phyloP scores from a whole-genome alignment of 2,329 filamentous ascomycete species.

The Xenosphaeropsis pyriputrescens region DNA sequence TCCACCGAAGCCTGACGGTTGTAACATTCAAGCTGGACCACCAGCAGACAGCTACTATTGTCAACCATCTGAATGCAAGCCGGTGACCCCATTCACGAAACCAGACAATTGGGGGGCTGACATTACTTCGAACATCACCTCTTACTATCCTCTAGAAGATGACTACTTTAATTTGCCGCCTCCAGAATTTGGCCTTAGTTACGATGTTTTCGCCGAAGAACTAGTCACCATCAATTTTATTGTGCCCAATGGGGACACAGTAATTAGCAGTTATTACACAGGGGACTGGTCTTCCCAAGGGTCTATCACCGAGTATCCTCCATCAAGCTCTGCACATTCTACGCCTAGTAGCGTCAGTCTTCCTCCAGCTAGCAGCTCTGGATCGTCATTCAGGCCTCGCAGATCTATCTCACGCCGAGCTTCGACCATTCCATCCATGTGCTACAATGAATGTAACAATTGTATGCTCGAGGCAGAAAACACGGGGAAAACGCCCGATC shows the following conservation, averaged over 20 bases:
- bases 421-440: slow-evolving; percentile 1
- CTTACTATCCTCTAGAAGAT: slow-evolving; percentile 33
- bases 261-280: slow-evolving; percentile 29
- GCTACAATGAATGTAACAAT: slow-evolving; percentile 3
- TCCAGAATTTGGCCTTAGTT: slow-evolving; percentile 43
- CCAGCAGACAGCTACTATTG: slow-evolving; percentile 23
- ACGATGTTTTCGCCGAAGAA: slow-evolving; percentile 40
- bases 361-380: too few species aligned
- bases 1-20: slow-evolving; percentile 21
- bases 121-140: slow-evolving; percentile 22
- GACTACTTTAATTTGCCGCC: slow-evolving; percentile 55
- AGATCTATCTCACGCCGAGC: background rate
- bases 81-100: slow-evolving; percentile 14
- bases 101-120: slow-evolving; percentile 1
- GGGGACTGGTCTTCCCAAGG: slow-evolving; percentile 41
- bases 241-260: slow-evolving; percentile 13
- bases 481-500: background rate
- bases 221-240: slow-evolving; percentile 20
- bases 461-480: slow-evolving; percentile 1
- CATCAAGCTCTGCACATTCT: background rate
- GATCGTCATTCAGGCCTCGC: too few species aligned
- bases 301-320: slow-evolving; percentile 24
- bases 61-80: slow-evolving; percentile 22
- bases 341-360: too few species aligned
- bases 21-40: slow-evolving; percentile 23